These are phyloP conservation scores for Rosa multiflora DNA, from an alignment of 306 rosid genomes.

Conservation along the genomic window DNA sequence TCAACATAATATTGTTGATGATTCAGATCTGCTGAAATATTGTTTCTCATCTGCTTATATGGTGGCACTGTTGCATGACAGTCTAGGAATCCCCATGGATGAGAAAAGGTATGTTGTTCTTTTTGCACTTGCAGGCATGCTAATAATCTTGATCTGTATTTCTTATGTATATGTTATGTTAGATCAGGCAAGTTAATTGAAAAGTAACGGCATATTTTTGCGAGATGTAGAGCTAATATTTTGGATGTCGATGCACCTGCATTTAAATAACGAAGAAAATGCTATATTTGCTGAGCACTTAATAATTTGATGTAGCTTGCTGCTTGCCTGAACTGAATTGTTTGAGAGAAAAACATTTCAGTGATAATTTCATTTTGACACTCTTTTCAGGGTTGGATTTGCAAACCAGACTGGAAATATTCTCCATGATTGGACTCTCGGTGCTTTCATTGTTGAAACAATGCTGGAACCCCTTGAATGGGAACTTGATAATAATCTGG, in stretches of 20 bases:
- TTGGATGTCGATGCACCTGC: neutral
- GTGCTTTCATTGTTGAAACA: constrained; percentile 46
- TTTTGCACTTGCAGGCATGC: neutral
- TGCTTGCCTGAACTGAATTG: neutral
- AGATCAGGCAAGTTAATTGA: neutral
- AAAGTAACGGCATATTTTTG: neutral
- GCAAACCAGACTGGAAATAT: constrained; percentile 33
- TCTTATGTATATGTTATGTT: neutral
- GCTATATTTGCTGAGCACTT: neutral
- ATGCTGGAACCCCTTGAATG: constrained; percentile 37
- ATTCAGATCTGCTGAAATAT: constrained; percentile 41
- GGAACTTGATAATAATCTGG: constrained; percentile 32
- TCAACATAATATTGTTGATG: constrained; percentile 33
- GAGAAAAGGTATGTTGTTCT: constrained; percentile 39
- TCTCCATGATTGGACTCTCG: constrained; percentile 52
- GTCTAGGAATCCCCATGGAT: constrained; percentile 40
- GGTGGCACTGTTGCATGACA: constrained; percentile 45
- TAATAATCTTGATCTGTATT: neutral
- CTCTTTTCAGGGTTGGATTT: constrained; percentile 37
- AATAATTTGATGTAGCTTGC: neutral
- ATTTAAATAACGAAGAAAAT: neutral
- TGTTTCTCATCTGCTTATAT: constrained; percentile 59
- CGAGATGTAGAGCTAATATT: neutral
- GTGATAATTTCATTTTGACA: neutral
- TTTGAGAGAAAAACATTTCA: neutral